These are phyloP conservation scores for Lycium barbarum DNA, from an alignment of 257 asterid genomes.

Conservation along the genomic window DNA sequence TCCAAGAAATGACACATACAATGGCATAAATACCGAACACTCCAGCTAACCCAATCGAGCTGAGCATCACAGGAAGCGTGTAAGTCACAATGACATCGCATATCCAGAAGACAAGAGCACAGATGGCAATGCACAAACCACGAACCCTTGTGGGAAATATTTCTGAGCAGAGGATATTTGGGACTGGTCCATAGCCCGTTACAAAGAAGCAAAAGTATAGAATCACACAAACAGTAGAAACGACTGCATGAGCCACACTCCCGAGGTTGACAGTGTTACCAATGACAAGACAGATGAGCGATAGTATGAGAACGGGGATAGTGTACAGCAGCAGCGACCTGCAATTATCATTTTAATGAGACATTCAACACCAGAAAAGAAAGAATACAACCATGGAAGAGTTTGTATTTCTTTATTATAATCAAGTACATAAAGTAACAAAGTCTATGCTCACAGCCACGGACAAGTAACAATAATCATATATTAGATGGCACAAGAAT, in stretches of 20 bases:
- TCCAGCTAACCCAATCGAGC: conserved; percentile 77
- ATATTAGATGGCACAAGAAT: background rate
- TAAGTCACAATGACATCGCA: conserved; percentile 87
- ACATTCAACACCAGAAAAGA: background rate
- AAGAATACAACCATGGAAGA: background rate
- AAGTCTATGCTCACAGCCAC: background rate
- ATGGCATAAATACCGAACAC: conserved; percentile 76
- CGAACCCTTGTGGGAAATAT: conserved; percentile 90
- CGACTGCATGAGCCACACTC: conserved; percentile 60
- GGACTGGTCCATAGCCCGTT: conserved; percentile 92
- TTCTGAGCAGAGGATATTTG: conserved; percentile 86
- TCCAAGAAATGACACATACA: conserved; percentile 71
- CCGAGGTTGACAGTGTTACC: conserved; percentile 70
- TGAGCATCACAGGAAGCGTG: conserved; percentile 79
- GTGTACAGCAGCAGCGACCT: conserved; percentile 83
- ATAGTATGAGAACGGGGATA: conserved; percentile 66
- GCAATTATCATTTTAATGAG: conserved; percentile 27
- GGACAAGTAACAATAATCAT: background rate
- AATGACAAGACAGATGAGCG: conserved; percentile 69
- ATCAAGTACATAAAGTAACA: background rate
- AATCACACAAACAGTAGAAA: conserved; percentile 80
- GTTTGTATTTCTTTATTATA: background rate
- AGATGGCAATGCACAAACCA: conserved; percentile 89
- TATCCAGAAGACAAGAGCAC: conserved; percentile 90
- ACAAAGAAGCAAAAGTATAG: conserved; percentile 87